Evolutionary conservation across 169 alveolate species (phyloP), one percentile per base, ranked within the genome.

Genomic region (Plasmodium cynomolgi): DNA sequence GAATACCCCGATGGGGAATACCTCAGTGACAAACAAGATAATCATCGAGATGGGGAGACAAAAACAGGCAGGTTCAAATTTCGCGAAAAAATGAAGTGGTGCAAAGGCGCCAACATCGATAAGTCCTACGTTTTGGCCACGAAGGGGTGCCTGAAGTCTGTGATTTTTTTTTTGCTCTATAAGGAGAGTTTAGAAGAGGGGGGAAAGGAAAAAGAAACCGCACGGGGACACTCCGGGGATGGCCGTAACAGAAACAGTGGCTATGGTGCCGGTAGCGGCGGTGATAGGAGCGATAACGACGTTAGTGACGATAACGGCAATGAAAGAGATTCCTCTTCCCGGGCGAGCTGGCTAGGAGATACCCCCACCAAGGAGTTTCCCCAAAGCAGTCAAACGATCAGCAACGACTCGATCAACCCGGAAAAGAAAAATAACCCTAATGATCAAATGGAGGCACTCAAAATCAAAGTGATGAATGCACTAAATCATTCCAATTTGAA

Each of bases 101-200:
- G 62, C 84, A 90, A 90, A 81, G 72, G 74, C 41, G 26, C 41
- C n/a, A 81, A 90, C 74, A 68, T 81, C 71, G 94, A 90, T 3
- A 90, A 90, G n/a, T 84, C 94, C 26, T 90, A 90, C 34, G 94
- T 90, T 58, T 90, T 90, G 83, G 94, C 88, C 17, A 90, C 94
- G 23, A 90, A 79, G 83, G 94, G 94, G 50, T 90, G 90, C 44
- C 34, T 81, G 34, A 90, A 90, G 73, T 79, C 94, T 37, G 94
- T 90, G 23, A 80, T 90, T 50, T 90, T 90, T 54, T 62, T 90
- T 26, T 81, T 90, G 56, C 83, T 90, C 20, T 90, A 90, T 81
- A 73, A 84, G 33, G 79, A 90, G 91, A 33, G 41, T 54, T 77
- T n/a, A 62, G 39, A 31, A 54, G 79, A 26, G 11, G 47, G 73